phyloP scores from a whole-genome alignment of 169 alveolate genomes.

The Cystoisospora suis region DNA sequence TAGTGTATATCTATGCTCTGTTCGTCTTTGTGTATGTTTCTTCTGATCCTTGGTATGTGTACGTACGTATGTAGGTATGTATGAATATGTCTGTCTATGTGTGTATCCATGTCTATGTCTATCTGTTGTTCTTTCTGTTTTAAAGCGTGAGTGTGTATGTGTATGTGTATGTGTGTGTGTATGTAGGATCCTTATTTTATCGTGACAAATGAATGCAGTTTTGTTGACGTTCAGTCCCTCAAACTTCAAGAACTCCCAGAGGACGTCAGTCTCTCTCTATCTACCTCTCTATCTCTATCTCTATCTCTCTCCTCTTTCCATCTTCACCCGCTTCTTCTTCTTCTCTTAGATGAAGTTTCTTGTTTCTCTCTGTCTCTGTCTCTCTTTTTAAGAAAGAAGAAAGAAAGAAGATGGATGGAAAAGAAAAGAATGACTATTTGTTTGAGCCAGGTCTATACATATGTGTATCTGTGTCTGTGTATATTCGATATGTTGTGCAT shows the following conservation, averaged over 20 bases:
- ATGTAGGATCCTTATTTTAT: slow-evolving; percentile 82
- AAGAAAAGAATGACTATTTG: too few species aligned
- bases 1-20: too few species aligned
- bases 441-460: too few species aligned
- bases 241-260: slow-evolving; percentile 99
- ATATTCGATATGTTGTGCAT: not conserved
- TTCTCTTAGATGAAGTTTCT: not conserved
- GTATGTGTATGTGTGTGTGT: not conserved
- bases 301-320: not conserved
- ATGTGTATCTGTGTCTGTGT: not conserved
- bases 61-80: not conserved
- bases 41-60: not conserved
- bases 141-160: not conserved
- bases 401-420: too few species aligned
- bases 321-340: not conserved
- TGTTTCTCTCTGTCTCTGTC: not conserved
- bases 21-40: too few species aligned
- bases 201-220: slow-evolving; percentile 94
- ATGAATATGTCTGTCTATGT: not conserved
- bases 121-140: not conserved
- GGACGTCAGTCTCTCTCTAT: slow-evolving; percentile 82
- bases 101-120: not conserved
- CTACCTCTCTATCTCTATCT: not conserved
- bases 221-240: slow-evolving; percentile 93
- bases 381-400: too few species aligned